phyloP scores from a whole-genome alignment of 2,329 filamentous ascomycete species.

The Colletotrichum lindemuthianum region DNA sequence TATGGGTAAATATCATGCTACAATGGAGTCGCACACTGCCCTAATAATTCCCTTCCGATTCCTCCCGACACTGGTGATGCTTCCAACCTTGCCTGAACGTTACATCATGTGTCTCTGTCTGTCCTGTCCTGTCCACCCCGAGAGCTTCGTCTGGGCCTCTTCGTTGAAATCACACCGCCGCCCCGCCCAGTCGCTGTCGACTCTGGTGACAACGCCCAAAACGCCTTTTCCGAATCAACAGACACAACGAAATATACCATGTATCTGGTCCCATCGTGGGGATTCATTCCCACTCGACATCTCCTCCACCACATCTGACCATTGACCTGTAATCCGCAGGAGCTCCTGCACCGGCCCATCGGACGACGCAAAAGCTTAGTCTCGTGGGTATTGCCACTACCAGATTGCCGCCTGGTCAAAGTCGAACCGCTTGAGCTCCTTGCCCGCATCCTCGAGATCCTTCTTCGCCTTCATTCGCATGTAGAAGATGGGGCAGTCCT shows the following conservation, averaged over 20 bases:
- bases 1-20: conserved; percentile 20
- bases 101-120: conserved; percentile 6
- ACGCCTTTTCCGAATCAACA: conserved; percentile 26
- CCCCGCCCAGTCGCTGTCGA: not conserved
- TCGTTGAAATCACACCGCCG: too few species aligned
- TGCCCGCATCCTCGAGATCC: conserved; percentile 93
- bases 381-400: conserved; percentile 44
- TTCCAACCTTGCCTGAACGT: not conserved
- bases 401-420: conserved; percentile 77
- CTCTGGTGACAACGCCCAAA: conserved; percentile 1
- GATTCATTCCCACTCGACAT: too few species aligned
- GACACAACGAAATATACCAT: not conserved
- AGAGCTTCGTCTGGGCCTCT: too few species aligned
- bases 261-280: not conserved
- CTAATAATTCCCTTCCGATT: conserved; percentile 18
- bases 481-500: conserved; percentile 99
- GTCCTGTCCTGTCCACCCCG: not conserved
- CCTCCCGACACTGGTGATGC: conserved; percentile 24
- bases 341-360: conserved; percentile 24
- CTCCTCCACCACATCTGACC: conserved; percentile 13
- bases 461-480: conserved; percentile 99
- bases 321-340: conserved; percentile 11
- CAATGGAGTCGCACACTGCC: conserved; percentile 15
- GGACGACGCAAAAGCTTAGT: conserved; percentile 17
- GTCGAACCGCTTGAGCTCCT: conserved; percentile 91